Conservation (phyloP, 257 asterid genomes). For the Nicotiana tomentosiformis region DNA sequence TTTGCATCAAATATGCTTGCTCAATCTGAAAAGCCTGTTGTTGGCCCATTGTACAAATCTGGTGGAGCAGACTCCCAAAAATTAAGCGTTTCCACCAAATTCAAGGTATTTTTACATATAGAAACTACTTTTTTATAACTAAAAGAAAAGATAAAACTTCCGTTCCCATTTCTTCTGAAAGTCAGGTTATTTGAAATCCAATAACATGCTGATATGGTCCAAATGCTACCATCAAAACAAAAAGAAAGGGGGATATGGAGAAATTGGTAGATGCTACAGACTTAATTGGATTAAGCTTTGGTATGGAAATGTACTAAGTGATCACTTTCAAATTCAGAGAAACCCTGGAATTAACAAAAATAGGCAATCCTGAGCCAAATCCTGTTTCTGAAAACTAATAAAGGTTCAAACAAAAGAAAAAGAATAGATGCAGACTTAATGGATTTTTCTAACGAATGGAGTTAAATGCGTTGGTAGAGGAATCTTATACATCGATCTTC, state of each 20-base stretch:
- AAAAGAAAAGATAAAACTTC: not conserved
- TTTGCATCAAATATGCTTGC: constrained; percentile 84
- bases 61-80: constrained; percentile 98
- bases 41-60: constrained; percentile 78
- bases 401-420: not conserved
- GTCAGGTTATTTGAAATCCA: not conserved
- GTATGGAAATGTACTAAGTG: not conserved
- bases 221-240: not conserved
- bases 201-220: not conserved
- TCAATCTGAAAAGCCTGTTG: constrained; percentile 82
- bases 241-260: not conserved
- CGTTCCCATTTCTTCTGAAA: not conserved
- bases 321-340: not conserved
- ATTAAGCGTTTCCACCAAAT: constrained; percentile 85
- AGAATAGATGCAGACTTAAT: not conserved
- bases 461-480: not conserved
- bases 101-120: constrained; percentile 50
- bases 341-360: not conserved
- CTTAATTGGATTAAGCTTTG: not conserved
- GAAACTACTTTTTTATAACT: not conserved
- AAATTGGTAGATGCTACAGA: not conserved
- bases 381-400: not conserved
- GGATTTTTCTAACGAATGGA: not conserved
- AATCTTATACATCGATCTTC: not conserved
- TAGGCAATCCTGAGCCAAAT: not conserved